Base-by-base conservation (phyloP, 2,329 filamentous ascomycete genomes). In the Venturia oleaginea region DNA sequence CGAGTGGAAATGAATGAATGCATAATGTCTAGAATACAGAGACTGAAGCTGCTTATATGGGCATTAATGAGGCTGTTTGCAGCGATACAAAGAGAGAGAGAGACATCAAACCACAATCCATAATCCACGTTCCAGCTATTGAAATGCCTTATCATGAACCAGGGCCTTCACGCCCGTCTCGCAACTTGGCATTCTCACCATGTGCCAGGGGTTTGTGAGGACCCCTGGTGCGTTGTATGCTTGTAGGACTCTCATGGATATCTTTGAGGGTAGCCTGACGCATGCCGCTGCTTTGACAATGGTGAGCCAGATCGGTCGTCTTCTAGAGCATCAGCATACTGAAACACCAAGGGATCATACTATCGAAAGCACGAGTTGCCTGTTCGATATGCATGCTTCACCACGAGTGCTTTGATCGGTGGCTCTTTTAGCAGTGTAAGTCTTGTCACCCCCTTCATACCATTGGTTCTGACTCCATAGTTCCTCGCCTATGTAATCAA, bases 341-440 rank as follows among this genome's bases (percentile, higher is more conserved):
- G 4, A 54, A 15, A 15, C 6, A 19, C 11, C 15, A 32, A 54
- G 48, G 71, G 71, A 15, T 72, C 71, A 64, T 78, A 77, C 65
- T 78, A 78, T 69, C 76, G 76, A 65, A 72, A 76, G n/a, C 74
- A 77, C 66, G 76, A 78, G 67, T 72, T 78, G 11, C 74, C 77
- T 66, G 74, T 74, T 70, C 73, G 76, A 37, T 70, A 75, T 59
- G 38, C 77, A 30, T 77, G 77, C 69, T 78, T 76, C 69, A 72
- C 72, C 37, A 74, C 75, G 0, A 72, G 73, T 37, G 77, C 38
- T 11, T 27, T 77, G 48, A 71, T 77, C 42, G 76, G 76, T 7
- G 75, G 75, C 13, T 76, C 73, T 8, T 77, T 78, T 51, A 73
- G 76, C 30, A 76, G 76, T 40, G 42, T 61, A 51, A 34, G 60